Evolutionary conservation across 179 eudicot species (phyloP), one percentile per base, ranked within the genome.

Genomic region (Patellifolia procumbens): DNA sequence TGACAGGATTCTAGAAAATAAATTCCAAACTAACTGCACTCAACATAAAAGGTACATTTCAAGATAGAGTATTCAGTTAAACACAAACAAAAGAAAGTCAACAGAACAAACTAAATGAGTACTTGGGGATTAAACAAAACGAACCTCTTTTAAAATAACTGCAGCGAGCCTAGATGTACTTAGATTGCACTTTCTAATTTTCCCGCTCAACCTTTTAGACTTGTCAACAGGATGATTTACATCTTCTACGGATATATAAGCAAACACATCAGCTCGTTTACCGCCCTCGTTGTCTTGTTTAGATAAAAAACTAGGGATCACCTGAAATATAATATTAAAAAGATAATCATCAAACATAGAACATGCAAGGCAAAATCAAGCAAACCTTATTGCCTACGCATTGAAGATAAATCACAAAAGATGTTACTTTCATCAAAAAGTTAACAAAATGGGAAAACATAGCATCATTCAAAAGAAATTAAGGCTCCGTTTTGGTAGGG

Each of bases 151-250:
- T 64, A 92, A 70, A 60, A 79, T 86, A 39, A 77, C 78, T 70
- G 85, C 80, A 75, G 62, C 76, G 65, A 89, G 56, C 77, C 83
- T 89, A 83, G 88, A 83, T 60, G 87, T 71, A 39, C 86, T 86
- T 63, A 94, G 79, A 81, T 90, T 92, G 82, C 91, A 89, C 82
- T 91, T 94, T 76, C 85, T 82, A 51, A 94, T 77, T 76, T 85
- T 89, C 48, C 91, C 88, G 51, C 39, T 37, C 48, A 76, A 32
- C 59, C 64, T 46, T 10, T 70, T 80, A 31, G 80, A 68, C 71
- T 80, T 74, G 49, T 66, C 80, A 48, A 79, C 77, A 66, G 72
- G 75, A 64, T 75, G 74, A 52, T 74, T 80, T 29, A 70, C 72
- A 78, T 61, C 90, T 81, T 84, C 85, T 20, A 80, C 72, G 39